Conservation (phyloP, 495 filamentous ascomycete species). For the Viridothelium virens region DNA sequence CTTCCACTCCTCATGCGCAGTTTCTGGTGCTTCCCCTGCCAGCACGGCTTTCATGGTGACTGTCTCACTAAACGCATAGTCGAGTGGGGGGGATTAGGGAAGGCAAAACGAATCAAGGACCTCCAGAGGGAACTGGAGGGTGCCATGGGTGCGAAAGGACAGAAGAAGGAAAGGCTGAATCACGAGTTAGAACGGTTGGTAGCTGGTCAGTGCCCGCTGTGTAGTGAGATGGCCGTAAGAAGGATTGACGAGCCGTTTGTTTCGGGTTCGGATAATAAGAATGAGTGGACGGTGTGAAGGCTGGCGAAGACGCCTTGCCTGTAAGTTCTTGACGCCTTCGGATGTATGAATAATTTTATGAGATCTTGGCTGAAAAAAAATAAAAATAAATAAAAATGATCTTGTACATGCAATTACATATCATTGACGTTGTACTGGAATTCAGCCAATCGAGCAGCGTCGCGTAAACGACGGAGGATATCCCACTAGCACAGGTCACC, state of each 20-base stretch:
- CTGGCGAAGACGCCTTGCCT: background rate
- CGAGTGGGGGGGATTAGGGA: slow-evolving; percentile 62
- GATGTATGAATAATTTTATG: too few relatives aligned
- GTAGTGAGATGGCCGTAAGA: slow-evolving; percentile 88
- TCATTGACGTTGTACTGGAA: too few relatives aligned
- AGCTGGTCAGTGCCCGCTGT: slow-evolving; percentile 67
- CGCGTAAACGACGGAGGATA: too few relatives aligned
- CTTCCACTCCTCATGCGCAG: slow-evolving; percentile 78
- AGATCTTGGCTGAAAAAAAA: too few relatives aligned
- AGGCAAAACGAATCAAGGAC: slow-evolving; percentile 73
- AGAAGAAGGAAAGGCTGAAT: slow-evolving; percentile 70
- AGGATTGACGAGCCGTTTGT: slow-evolving; percentile 90
- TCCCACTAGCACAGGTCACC: too few relatives aligned
- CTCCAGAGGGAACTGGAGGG: slow-evolving; percentile 65
- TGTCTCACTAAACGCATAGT: slow-evolving; percentile 79
- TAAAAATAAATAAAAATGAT: too few relatives aligned
- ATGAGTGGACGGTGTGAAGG: slow-evolving; percentile 72
- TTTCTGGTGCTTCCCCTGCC: slow-evolving; percentile 97
- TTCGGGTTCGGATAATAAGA: slow-evolving; percentile 54
- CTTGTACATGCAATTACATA: too few relatives aligned
- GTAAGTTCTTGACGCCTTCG: too few relatives aligned
- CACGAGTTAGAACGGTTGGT: slow-evolving; percentile 83
- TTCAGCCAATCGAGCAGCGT: too few relatives aligned
- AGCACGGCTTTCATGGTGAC: slow-evolving; percentile 94
- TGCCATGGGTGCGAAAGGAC: slow-evolving; percentile 56